Conservation (phyloP, 116 monocot genomes). For the Papilionanthe hybrid region DNA sequence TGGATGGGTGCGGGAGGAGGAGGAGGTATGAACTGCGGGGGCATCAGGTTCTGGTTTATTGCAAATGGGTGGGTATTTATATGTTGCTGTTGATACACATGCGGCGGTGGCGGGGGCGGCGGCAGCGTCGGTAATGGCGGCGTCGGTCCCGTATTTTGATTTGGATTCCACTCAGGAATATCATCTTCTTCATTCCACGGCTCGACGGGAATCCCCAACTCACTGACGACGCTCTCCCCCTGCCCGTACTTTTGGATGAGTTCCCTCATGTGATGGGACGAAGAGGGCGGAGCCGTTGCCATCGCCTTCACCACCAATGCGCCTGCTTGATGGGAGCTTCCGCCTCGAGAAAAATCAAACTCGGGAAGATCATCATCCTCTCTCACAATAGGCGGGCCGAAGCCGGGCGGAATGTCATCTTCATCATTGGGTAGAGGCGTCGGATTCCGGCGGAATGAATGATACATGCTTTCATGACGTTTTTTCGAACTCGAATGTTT, state of each 20-base stretch:
- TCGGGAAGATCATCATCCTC: slow-evolving; percentile 88
- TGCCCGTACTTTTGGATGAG: slow-evolving; percentile 77
- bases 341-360: slow-evolving; percentile 46
- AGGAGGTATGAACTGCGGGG: not conserved
- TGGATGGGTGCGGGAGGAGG: not conserved
- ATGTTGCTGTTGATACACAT: slow-evolving; percentile 16
- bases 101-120: slow-evolving; percentile 6
- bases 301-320: not conserved
- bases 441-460: slow-evolving; percentile 2
- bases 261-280: slow-evolving; percentile 58
- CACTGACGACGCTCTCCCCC: slow-evolving; percentile 15
- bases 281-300: slow-evolving; percentile 11
- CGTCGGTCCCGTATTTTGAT: slow-evolving; percentile 17
- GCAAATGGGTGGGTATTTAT: not conserved
- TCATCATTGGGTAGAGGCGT: slow-evolving; percentile 16
- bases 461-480: slow-evolving; percentile 18
- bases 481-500: slow-evolving; percentile 28
- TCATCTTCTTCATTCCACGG: slow-evolving; percentile 67
- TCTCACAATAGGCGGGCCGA: slow-evolving; percentile 50
- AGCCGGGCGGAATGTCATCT: slow-evolving; percentile 94
- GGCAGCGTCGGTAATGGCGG: slow-evolving; percentile 6
- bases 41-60: slow-evolving; percentile 26
- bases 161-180: slow-evolving; percentile 71
- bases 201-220: slow-evolving; percentile 14
- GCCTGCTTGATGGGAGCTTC: not conserved